Percentiles rank a stretch among this genome's conserved stretches.
Evolutionary conservation across 1,139 yeast genomes (phyloP).

Genomic region (Protomyces arabidopsidicola): DNA sequence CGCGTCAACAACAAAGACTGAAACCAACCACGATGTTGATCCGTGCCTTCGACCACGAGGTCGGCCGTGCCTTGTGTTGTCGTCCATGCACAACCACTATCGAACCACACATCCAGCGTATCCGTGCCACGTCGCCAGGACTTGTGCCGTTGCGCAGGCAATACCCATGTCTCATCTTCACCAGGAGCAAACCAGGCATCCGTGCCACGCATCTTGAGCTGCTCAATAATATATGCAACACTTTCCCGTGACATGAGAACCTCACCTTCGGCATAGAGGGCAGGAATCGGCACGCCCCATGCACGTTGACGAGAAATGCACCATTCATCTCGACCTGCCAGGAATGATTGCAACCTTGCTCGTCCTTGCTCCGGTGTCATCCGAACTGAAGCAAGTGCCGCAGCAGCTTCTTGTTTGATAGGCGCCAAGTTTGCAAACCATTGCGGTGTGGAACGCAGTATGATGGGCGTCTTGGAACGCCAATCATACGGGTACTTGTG

Average conservation of each 20-base stretch:
- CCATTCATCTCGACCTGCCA: conserved; percentile 84
- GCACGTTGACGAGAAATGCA: conserved; percentile 92
- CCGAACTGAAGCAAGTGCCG: conserved; percentile 56
- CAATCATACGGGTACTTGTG: conserved; percentile 97
- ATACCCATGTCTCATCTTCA: conserved; percentile 55
- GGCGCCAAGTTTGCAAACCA: conserved; percentile 88
- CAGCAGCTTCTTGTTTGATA: conserved; percentile 59
- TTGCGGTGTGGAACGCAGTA: conserved; percentile 91
- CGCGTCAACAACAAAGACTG: conserved; percentile 86
- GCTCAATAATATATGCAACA: conserved; percentile 52
- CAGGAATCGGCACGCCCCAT: conserved; percentile 99
- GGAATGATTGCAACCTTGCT: conserved; percentile 66
- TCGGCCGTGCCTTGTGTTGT: conserved; percentile 58
- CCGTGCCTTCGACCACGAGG: conserved; percentile 86
- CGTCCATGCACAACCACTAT: conserved; percentile 92
- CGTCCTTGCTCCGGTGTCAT: conserved; percentile 72
- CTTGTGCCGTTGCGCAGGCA: conserved; percentile 44
- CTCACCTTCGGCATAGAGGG: conserved; percentile 57
- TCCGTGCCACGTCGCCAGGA: conserved; percentile 65
- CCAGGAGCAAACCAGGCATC: conserved; percentile 67
- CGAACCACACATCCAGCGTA: conserved; percentile 99
- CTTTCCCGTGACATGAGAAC: conserved; percentile 53
- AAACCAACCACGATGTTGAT: conserved; percentile 98
- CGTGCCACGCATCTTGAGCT: conserved; percentile 55
- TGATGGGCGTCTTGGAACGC: conserved; percentile 94